Evolutionary conservation across 345 rosid species (phyloP).

Genomic region (Salix arbutifolia): DNA sequence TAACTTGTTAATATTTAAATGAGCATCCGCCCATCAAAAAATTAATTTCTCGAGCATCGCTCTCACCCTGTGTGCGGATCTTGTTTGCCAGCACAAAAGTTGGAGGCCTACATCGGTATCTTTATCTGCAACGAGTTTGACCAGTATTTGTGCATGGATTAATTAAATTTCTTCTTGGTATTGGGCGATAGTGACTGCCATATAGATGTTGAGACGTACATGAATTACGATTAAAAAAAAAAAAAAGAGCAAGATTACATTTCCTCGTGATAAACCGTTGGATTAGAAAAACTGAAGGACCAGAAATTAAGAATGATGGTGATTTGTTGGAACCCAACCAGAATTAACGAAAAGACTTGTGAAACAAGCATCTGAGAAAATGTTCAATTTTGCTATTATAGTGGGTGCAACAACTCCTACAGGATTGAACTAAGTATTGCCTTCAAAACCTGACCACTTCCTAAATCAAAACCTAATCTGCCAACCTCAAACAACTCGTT

Average conservation of each 20-base stretch:
- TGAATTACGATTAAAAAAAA: too few species aligned
- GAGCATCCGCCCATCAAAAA: background rate
- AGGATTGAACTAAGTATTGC: constrained; percentile 34
- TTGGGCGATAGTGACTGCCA: background rate
- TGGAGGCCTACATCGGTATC: constrained; percentile 3
- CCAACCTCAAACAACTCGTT: constrained; percentile 42
- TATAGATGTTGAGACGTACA: too few species aligned
- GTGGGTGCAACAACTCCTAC: constrained; percentile 63
- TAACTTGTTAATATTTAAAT: background rate
- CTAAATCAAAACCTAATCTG: constrained; percentile 59
- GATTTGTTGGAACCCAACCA: constrained; percentile 13
- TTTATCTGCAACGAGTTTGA: constrained; percentile 9
- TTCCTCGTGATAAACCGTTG: background rate
- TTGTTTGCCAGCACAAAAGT: background rate
- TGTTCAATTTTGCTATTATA: constrained; percentile 21
- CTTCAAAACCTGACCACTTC: constrained; percentile 8
- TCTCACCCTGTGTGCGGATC: background rate
- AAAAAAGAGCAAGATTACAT: background rate
- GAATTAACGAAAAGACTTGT: constrained; percentile 25
- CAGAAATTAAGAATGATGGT: background rate
- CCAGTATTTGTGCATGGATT: background rate
- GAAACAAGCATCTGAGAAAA: constrained; percentile 34
- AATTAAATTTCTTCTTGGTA: constrained; percentile 1
- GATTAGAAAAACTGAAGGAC: background rate
- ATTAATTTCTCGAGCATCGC: background rate